Evolutionary conservation across 2,329 filamentous ascomycete genomes (phyloP), one percentile per base, ranked within the genome.

Genomic region (Monosporascus cannonballus): DNA sequence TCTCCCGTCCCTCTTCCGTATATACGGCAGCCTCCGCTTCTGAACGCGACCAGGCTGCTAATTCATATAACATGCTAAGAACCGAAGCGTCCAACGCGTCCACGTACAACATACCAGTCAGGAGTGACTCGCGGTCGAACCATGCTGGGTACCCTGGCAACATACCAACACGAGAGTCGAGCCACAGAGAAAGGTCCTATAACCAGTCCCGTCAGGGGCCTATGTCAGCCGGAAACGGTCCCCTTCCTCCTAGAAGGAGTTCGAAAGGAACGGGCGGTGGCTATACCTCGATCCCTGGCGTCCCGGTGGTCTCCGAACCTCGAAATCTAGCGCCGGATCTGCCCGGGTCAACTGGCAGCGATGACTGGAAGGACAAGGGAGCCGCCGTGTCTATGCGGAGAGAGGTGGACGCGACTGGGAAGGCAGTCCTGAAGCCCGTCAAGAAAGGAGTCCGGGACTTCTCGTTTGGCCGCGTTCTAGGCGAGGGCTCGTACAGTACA

Each of bases 401-500:
- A 67, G 92, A 96, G 66, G 79, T 91, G 25, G 94, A 97, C 69
- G 83, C 88, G 30, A 89, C 86, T 59, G 94, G 94, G 20, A 88
- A 90, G 60, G 84, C 89, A 3, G 79, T 96, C 8, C 80, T 90
- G 56, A 85, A 90, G 56, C 86, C 89, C 54, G 86, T 97, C 51
- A 97, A 97, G 71, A 99, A 99, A 69, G 94, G 94, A 2, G 94
- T 99, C 45, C 89, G 94, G 60, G 94, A 99, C 73, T 99, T 99
- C 71, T 87, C 86, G 38, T 99, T 99, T 72, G 92, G 92, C 24
- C 83, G 89, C 51, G 86, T 93, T 2, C 78, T 99, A 2, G 94
- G 94, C 53, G 94, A 99, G 71, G 94, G 94, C 25, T 99, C 94
- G 6, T 99, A 99, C 79, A 97, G 93, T 66, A 96, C 92, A 8